phyloP scores from a whole-genome alignment of 805 yeast genomes.

The Lachancea nothofagi region DNA sequence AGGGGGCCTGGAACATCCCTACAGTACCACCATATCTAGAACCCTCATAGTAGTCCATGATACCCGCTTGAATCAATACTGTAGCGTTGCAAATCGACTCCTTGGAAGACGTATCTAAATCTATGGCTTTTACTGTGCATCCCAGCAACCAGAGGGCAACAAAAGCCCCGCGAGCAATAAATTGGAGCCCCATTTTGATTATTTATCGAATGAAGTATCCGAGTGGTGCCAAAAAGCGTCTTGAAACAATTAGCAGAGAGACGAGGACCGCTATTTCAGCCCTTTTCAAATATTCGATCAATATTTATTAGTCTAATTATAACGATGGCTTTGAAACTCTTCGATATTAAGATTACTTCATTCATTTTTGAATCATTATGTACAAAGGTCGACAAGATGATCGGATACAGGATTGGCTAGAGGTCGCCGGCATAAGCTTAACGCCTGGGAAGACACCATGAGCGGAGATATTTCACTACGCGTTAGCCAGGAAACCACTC shows the following conservation, averaged over 20 bases:
- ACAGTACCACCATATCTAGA: slow-evolving; percentile 55
- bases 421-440: not conserved
- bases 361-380: not conserved
- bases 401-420: not conserved
- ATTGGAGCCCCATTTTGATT: not conserved
- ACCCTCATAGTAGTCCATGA: slow-evolving; percentile 65
- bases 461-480: too few relatives aligned
- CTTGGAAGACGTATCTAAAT: slow-evolving; percentile 36
- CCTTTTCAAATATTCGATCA: too few relatives aligned
- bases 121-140: slow-evolving; percentile 25
- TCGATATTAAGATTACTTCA: too few relatives aligned
- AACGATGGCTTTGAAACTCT: too few relatives aligned
- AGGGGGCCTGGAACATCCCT: slow-evolving; percentile 65
- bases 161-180: not conserved
- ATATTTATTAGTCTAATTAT: too few relatives aligned
- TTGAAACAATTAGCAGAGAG: too few relatives aligned
- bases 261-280: too few relatives aligned
- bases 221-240: not conserved
- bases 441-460: too few relatives aligned
- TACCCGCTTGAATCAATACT: slow-evolving; percentile 51
- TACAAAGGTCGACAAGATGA: not conserved
- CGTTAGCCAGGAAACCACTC: not conserved
- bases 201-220: too few relatives aligned
- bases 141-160: not conserved
- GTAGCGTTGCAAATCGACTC: slow-evolving; percentile 54